A percentile compares a stretch with the other conserved stretches of the same genome.
These are phyloP conservation scores for Centrapalus pauciflorus DNA, from an alignment of 129 eudicot genomes.

Conservation along the genomic window DNA sequence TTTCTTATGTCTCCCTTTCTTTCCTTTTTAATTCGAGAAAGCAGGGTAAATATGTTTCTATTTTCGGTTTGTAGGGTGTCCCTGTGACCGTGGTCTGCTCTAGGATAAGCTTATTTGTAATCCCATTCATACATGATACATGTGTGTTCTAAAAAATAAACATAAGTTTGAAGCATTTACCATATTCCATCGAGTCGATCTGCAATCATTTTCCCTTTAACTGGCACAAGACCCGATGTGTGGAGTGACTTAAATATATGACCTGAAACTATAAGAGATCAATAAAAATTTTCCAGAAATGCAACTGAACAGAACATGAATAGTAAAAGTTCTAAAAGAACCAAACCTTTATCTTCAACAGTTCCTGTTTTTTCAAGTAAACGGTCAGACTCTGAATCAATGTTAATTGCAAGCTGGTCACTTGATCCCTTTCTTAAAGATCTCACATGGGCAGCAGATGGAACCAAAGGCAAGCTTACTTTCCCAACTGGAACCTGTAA, in stretches of 20 bases:
- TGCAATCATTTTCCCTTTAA: constrained; percentile 78
- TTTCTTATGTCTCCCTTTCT: no score
- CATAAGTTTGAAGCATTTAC: constrained; percentile 32
- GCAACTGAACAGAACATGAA: neutral
- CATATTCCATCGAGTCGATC: constrained; percentile 87
- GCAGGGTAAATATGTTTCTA: neutral
- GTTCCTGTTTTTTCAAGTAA: constrained; percentile 56
- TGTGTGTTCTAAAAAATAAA: neutral
- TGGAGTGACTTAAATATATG: constrained; percentile 73
- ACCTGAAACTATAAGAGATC: constrained; percentile 49
- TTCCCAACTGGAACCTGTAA: constrained; percentile 66
- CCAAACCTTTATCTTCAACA: constrained; percentile 78
- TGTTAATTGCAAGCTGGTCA: constrained; percentile 77
- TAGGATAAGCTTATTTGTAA: neutral
- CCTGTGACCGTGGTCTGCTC: no score
- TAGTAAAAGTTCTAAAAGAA: neutral
- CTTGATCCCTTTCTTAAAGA: constrained; percentile 73
- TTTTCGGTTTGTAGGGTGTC: neutral
- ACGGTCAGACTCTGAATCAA: constrained; percentile 75
- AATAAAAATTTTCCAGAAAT: constrained; percentile 4
- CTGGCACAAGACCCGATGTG: constrained; percentile 76
- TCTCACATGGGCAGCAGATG: constrained; percentile 83
- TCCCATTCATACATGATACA: no score
- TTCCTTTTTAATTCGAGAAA: no score
- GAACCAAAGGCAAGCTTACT: constrained; percentile 49